A percentile compares a stretch with the other conserved stretches of the same genome.
Conservation (phyloP, 345 rosid species). For the Corymbia maculata region DNA sequence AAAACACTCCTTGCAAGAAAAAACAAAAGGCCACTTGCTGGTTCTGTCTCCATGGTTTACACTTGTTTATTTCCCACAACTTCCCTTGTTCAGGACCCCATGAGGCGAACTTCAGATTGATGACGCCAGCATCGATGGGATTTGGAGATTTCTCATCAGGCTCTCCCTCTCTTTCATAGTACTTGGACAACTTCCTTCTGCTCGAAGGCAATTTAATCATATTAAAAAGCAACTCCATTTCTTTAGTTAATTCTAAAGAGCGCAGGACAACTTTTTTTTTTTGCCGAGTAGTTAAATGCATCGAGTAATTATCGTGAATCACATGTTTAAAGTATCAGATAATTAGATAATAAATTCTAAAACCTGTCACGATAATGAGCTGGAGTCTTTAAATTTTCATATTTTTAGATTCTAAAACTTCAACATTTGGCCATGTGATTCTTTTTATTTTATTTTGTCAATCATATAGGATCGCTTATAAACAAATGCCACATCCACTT, state of each 20-base stretch:
- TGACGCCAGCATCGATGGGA: neutral
- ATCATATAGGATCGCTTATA: neutral
- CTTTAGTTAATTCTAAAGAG: neutral
- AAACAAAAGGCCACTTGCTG: neutral
- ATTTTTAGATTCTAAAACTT: neutral
- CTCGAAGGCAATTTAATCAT: neutral
- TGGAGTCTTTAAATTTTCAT: neutral
- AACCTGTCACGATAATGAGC: neutral
- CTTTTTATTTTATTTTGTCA: neutral
- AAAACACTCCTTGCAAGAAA: neutral
- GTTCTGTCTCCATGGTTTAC: neutral
- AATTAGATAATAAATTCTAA: neutral
- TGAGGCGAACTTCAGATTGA: neutral
- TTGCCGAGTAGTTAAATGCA: neutral
- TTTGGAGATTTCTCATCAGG: neutral
- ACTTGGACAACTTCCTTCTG: neutral
- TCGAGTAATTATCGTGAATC: neutral
- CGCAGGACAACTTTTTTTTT: neutral
- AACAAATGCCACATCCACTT: neutral
- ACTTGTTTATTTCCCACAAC: neutral
- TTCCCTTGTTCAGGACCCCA: neutral
- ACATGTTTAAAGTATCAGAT: neutral
- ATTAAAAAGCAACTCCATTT: neutral
- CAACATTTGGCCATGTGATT: neutral
- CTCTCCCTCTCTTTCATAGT: neutral